Base-by-base conservation (phyloP, 805 yeast genomes). In the Brettanomyces bruxellensis region DNA sequence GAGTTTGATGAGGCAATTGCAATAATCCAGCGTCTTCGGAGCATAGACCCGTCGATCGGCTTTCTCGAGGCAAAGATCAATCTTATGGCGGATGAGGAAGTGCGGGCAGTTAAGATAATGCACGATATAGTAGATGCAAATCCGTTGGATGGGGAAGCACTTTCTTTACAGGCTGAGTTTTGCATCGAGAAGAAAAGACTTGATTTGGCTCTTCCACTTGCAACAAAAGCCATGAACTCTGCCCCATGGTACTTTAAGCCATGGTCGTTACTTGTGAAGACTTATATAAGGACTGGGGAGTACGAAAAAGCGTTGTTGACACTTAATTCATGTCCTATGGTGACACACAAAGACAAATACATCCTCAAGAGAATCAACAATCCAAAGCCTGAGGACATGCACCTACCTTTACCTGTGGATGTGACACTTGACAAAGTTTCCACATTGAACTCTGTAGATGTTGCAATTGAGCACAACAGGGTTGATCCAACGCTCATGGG, bases 261-360 rank as follows among this genome's bases (percentile, higher is more conserved):
- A 3, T 86, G 95, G 95, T 73, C 82, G 3, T 64, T 76, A 47
- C 62, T 86, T 48, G 85, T 84, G 7, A 72, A 73, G 53, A 75
- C 78, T 1, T 84, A 85, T 60, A 76, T 84, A 37, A 72, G 73
- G 40, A 59, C 77, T 44, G 79, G 79, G 25, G 82, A 83, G 61
- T 77, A 78, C 59, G 90, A 84, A 58, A 76, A 82, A 53, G 86
- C 93, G 1, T 68, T 86, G 45, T 64, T 84, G 47, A 77, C 89
- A 1, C 69, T 86, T 52, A 86, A 86, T 56, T 80, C 91, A 13
- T 83, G 90, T 57, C 95, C 95, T 24, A 83, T 86, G 88, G 81
- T 81, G 45, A 76, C 84, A 9, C 78, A 80, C 56, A 81, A 79
- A 57, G 93, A 85, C 54, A 76, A 76, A 51, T 84, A 70, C 59